Evolutionary conservation across 345 rosid genomes (phyloP), one percentile per base, ranked within the genome.

Genomic region (Turnera subulata): DNA sequence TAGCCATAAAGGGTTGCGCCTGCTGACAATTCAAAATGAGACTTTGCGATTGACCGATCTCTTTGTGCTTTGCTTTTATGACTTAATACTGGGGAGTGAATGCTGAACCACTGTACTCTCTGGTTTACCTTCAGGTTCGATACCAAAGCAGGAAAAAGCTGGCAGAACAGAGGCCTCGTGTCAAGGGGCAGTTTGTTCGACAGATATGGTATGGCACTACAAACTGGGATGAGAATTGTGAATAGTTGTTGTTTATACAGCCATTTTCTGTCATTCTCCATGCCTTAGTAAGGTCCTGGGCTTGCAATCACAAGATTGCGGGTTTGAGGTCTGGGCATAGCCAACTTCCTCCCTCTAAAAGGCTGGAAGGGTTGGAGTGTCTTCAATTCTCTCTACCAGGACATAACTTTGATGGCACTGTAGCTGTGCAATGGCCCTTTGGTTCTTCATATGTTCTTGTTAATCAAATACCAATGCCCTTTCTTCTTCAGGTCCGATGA

Each of bases 121-220:
- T 18, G 29, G 22, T 37, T 40, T 53, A 7, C 60, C 55, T 77
- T 57, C 80, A 86, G 88, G 94, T 84, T 12, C 78, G 80, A 54
- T 84, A 78, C 43, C 75, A 83, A 53, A 86, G 84, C 74, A 54
- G 86, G 66, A 86, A 80, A 73, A 83, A 64, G 66, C 55, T 84
- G 51, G 88, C 86, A 42, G 90, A 80, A 58, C 88, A 82, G 61
- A 76, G 86, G 33, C 84, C 86, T 55, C 80, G 82, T 21, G 66
- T 78, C 61, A 76, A 69, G 47, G 88, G 90, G 32, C 90, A 83
- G 63, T 83, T 83, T 66, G 80, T 82, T 56, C 72, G 84, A 43
- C 82, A 78, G 70, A 64, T 47, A 63, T 65, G 10, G 61, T 53
- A 69, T 53, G 76, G 16, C 2, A n/a, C 5, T 16, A 6, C 35